A percentile compares a stretch with the other conserved stretches of the same genome.
Conservation (phyloP, 2,329 filamentous ascomycete genomes). For the Cercospora beticola region DNA sequence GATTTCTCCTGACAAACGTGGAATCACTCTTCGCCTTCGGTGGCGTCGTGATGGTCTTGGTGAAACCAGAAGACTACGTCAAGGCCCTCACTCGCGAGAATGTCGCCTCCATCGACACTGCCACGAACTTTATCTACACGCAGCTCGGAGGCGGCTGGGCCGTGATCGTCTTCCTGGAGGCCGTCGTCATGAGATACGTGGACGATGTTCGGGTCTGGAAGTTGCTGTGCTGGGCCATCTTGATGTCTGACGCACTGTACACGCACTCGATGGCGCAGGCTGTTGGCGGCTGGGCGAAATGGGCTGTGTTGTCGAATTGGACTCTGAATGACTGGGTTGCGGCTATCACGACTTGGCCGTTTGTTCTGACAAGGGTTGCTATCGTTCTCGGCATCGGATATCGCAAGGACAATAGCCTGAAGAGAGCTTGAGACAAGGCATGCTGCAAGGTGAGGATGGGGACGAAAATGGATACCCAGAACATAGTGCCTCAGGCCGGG, state of each 20-base stretch:
- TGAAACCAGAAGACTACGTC: slow-evolving; percentile 27
- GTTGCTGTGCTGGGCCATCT: slow-evolving; percentile 31
- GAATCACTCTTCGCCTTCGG: slow-evolving; percentile 33
- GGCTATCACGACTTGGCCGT: slow-evolving; percentile 33
- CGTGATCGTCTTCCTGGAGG: slow-evolving; percentile 34
- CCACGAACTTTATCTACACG: slow-evolving; percentile 33
- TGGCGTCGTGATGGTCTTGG: slow-evolving; percentile 28
- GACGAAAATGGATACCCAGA: too few species aligned
- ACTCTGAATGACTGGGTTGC: slow-evolving; percentile 32
- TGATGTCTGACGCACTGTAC: slow-evolving; percentile 31
- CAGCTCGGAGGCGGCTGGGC: slow-evolving; percentile 35
- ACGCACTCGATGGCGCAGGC: slow-evolving; percentile 32
- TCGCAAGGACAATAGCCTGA: slow-evolving; percentile 3
- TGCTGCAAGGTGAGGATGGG: neutral
- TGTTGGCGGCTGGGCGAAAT: slow-evolving; percentile 33
- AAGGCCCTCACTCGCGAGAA: slow-evolving; percentile 27
- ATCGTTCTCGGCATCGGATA: slow-evolving; percentile 31
- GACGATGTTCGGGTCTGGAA: slow-evolving; percentile 35
- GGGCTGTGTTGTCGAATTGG: slow-evolving; percentile 29
- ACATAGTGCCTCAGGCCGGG: too few species aligned
- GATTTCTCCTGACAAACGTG: slow-evolving; percentile 31
- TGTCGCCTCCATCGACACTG: slow-evolving; percentile 25
- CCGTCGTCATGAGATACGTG: slow-evolving; percentile 31
- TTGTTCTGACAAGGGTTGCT: slow-evolving; percentile 31
- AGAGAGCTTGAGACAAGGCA: neutral